Evolutionary conservation across 108 stramenopile species (phyloP), one percentile per base, ranked within the genome.

Genomic region (Fragilariopsis cylindrus): DNA sequence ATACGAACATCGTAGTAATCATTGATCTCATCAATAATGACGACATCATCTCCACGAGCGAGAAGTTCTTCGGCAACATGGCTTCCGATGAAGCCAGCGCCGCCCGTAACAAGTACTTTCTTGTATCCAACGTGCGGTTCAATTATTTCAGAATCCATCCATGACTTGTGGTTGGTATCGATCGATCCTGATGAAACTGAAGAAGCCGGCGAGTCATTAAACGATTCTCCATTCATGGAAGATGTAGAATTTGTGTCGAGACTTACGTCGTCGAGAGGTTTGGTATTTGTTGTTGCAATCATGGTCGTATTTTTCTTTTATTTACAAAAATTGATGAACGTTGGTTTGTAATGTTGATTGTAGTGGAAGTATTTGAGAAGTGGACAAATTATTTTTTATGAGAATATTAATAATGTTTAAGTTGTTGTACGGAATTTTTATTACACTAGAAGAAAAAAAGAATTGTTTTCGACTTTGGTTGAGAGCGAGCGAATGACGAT

Each of bases 1-100:
- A 96, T 84, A 50, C 67, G 57, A 4, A 95, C 92, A 74, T 97
- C 97, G 71, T 99, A 99, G 82, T 99, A 99, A 68, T 98, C 96
- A 73, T 99, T 99, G 83, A 99, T 90, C 83, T 99, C 98, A 77
- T 99, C 98, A 30, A 99, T 87, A 49, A 98, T 86, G 41, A 98
- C 91, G 62, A 99, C 98, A 71, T 86, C 87, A 71, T 99, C 97
- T 49, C 98, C 98, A 6, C 98, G 92, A 41, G 70, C 77, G 30
- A 99, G 84, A 12, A 99, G 87, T 53, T 67, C 65, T 11, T 87
- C 92, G 15, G 95, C 91, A 3, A 96, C 95, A 66, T 89, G 91
- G 73, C 87, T 88, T 6, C 98, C 99, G 53, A 99, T 91, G 82
- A 99, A 99, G 6, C 99, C 99, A 2, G 98, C 99, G 3, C 93